Evolutionary conservation across 495 filamentous ascomycete species (phyloP), one percentile per base, ranked within the genome.

Genomic region (Aspergillus ostianus): DNA sequence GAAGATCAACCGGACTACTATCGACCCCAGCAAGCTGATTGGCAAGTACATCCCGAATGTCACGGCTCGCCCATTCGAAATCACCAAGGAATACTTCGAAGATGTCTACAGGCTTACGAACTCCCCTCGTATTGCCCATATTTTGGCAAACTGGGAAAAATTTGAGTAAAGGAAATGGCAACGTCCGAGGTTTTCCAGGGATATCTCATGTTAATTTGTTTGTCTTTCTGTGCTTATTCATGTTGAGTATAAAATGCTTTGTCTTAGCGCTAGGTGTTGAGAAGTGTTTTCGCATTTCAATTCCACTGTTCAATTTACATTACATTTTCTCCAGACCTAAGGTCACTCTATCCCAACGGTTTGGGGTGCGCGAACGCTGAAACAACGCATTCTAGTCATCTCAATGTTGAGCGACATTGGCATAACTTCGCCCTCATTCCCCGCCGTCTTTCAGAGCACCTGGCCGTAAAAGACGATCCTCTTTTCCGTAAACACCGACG

Each of bases 11-110:
- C 94, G 95, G 83, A 96, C 90, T 19, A 93, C 89, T 47, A 98
- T 98, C 70, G 94, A 98, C 68, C 94, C 94, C 17, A 86, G 89
- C 77, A 98, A 98, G 79, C 76, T 98, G 64, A 78, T 98, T 64
- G 95, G 94, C 57, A 98, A 98, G 80, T 98, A 98, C 79, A 97
- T 98, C 60, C 94, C 94, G 63, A 98, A 98, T 72, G 94, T 98
- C 53, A 98, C 94, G 17, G 94, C 94, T 32, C 85, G 86, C 68
- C 94, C 94, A 17, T 98, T 98, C 73, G 90, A 94, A 71, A 82
- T 98, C 50, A 93, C 90, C 19, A 97, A 95, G 82, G 95, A 97
- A 74, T 98, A 98, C 78, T 98, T 98, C 73, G 93, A 98, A 81
- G 93, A 98, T 68, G 94, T 98, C 23, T 97, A 97, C 77, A 82